Evolutionary conservation across 83 land plant genomes (phyloP).

Genomic region (Picea mariana): DNA sequence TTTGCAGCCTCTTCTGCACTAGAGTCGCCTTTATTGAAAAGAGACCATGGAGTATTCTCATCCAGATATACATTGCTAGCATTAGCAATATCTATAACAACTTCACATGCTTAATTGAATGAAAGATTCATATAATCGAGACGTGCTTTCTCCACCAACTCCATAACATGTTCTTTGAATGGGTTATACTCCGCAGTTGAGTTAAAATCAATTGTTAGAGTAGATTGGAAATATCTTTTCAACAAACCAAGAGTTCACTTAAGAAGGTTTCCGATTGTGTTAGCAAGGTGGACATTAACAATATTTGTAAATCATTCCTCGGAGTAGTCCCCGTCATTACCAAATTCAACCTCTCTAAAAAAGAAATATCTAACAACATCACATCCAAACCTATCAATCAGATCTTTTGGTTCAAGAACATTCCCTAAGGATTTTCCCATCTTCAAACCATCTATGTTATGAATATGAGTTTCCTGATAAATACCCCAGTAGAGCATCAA

Average conservation of each 20-base stretch:
- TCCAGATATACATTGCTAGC: too few relatives aligned
- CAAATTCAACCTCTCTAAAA: slow-evolving; percentile 93
- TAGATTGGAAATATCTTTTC: slow-evolving; percentile 87
- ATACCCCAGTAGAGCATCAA: slow-evolving; percentile 99
- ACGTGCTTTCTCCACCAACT: too few relatives aligned
- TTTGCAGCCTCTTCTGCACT: too few relatives aligned
- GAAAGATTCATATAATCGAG: too few relatives aligned
- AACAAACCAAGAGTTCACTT: slow-evolving; percentile 98
- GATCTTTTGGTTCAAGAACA: slow-evolving; percentile 89
- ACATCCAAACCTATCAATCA: slow-evolving; percentile 81
- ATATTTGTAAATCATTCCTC: slow-evolving; percentile 90
- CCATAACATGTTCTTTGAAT: slow-evolving; percentile 55
- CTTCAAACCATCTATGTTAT: slow-evolving; percentile 79
- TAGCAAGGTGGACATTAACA: slow-evolving; percentile 94
- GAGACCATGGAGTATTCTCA: too few relatives aligned
- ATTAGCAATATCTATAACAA: too few relatives aligned
- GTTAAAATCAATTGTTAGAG: slow-evolving; percentile 65
- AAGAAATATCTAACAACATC: slow-evolving; percentile 98
- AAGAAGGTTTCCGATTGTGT: slow-evolving; percentile 95
- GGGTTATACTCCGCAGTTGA: slow-evolving; percentile 61
- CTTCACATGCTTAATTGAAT: too few relatives aligned
- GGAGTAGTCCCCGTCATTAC: slow-evolving; percentile 96
- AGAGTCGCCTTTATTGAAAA: too few relatives aligned
- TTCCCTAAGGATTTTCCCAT: slow-evolving; percentile 99
- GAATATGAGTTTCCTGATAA: slow-evolving; percentile 4